Evolutionary conservation across 805 yeast species (phyloP), one percentile per base, ranked within the genome.

Genomic region (Kluyveromyces nonfermentans): DNA sequence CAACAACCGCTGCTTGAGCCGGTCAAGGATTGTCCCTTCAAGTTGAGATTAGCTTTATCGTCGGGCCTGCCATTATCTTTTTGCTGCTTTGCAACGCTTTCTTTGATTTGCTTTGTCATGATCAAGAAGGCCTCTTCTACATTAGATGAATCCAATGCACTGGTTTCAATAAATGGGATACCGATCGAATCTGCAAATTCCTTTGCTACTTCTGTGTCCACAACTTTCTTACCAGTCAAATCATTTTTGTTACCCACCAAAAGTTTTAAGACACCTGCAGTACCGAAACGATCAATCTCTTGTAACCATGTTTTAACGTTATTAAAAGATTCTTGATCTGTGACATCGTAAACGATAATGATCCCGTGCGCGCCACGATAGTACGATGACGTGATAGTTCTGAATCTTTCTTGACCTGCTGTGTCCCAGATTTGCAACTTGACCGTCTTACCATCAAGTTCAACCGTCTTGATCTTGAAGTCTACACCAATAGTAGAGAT

Each of bases 361-460:
- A 90, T 93, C 49, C 98, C 98, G 63, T 90, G 97, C 10, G 97
- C 96, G 45, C 98, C 98, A 66, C 98, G 83, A 73, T 90, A 90
- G 71, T 90, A 90, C 14, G 96, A 86, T 12, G 96, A 85, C 10
- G 97, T 93, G 69, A 90, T 90, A 41, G 98, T 93, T 70, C 97
- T 82, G 72, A 93, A 93, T 57, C 98, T 75, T 68, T 93, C 98
- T 72, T 93, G 98, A 38, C 98, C 98, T 10, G 97, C 98, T 45
- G 98, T 93, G 64, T 93, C 98, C 98, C 98, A 93, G 62, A 93
- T 90, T 71, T 93, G 98, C 62, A 93, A 77, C 70, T 93, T 93
- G 64, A 93, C 93, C 43, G 95, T 86, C 73, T 93, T 93, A 52
- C 97, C 97, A 57, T 93, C 97, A 48, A 93, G 74, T 63, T 93